Base-by-base conservation (phyloP, 176 grass and related monocot species). In the Pontederia paniculata region DNA sequence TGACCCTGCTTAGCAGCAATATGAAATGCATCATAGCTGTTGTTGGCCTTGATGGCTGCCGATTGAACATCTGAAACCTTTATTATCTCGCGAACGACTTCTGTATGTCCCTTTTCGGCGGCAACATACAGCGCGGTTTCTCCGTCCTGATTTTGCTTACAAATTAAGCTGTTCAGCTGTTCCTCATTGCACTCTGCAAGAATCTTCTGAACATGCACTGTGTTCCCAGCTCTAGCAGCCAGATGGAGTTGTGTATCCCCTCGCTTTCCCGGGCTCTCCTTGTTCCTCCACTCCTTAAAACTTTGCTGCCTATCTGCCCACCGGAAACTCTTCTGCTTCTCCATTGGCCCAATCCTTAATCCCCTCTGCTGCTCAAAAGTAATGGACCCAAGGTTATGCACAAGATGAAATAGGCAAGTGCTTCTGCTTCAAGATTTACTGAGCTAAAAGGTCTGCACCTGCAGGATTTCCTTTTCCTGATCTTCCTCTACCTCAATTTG, bases 1-100 rank as follows among this genome's bases (percentile, higher is more conserved):
- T 70, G 67, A 1, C 67, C 54, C 21, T 58, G 54, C 67, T 57
- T 70, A 57, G 67, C 67, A 49, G 67, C 67, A 58, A 70, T 58
- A 46, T 70, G 67, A 46, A 58, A 57, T 31, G 67, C 42, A 37
- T 70, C 67, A 13, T 55, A 70, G 52, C 44, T 70, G 67, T 57
- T 70, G n/a, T 46, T 17, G 9, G 67, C 67, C 42, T 70, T 70
- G 43, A 58, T 44, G 44, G 50, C 52, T 12, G 67, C 67, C 8
- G 52, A 56, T 17, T 70, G 67, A 17, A 70, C 22, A 16, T 70
- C 67, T 18, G 54, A 70, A 8, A 70, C 67, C 17, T 25, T 70
- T 42, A 70, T 12, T 57, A 70, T 70, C 43, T 70, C 67, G 41
- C 44, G 52, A 17, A 58, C 54, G 17, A 58, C 53, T n/a, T 14